Evolutionary conservation across 257 asterid species (phyloP).

Genomic region (Linderniella brevidens): DNA sequence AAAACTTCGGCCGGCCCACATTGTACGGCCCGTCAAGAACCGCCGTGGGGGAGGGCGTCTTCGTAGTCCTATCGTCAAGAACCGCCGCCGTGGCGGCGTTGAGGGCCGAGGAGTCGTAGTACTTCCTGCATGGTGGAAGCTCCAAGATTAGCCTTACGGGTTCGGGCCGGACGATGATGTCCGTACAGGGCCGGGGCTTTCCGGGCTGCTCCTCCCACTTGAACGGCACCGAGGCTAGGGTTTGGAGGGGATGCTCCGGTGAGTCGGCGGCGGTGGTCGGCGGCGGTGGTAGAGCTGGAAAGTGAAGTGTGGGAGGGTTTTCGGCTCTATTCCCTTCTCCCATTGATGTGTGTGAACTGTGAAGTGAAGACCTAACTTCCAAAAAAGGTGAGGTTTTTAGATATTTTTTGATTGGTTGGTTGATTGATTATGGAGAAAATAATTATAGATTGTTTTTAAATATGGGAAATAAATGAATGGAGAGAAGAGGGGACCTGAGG

Average conservation of each 20-base stretch:
- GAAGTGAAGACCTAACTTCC: too few relatives aligned
- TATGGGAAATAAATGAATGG: too few relatives aligned
- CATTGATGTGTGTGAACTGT: neutral
- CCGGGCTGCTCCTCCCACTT: slow-evolving; percentile 83
- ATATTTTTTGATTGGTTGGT: neutral
- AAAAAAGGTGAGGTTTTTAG: too few relatives aligned
- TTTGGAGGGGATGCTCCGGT: slow-evolving; percentile 32
- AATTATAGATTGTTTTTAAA: too few relatives aligned
- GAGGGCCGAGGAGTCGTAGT: too few relatives aligned
- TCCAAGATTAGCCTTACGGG: slow-evolving; percentile 25
- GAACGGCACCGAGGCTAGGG: slow-evolving; percentile 59
- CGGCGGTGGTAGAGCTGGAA: too few relatives aligned
- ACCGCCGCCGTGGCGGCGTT: too few relatives aligned
- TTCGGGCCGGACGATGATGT: slow-evolving; percentile 24
- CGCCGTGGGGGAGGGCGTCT: slow-evolving; percentile 43
- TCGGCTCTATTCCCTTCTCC: too few relatives aligned
- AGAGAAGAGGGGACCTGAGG: too few relatives aligned
- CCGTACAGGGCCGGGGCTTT: slow-evolving; percentile 58
- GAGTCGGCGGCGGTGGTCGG: too few relatives aligned
- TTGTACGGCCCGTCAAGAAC: slow-evolving; percentile 49
- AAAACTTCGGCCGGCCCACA: slow-evolving; percentile 23
- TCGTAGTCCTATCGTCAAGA: slow-evolving; percentile 6
- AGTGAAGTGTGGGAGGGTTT: too few relatives aligned
- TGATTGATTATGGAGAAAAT: too few relatives aligned
- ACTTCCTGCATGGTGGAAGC: slow-evolving; percentile 39